Conservation (phyloP, 2,329 filamentous ascomycete species). For the Fusarium drepaniforme region DNA sequence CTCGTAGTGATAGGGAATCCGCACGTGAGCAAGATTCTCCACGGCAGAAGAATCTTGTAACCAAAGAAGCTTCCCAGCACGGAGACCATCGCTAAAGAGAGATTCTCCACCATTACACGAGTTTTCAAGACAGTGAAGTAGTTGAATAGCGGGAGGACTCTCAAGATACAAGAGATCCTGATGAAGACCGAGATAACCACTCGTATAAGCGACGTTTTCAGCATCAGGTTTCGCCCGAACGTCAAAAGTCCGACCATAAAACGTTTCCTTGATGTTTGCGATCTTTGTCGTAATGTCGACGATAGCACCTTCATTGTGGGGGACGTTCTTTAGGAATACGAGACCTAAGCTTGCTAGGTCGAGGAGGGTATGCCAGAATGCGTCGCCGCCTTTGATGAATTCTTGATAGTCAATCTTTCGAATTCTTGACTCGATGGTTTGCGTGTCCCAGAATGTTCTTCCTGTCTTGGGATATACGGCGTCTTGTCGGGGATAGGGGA, state of each 20-base stretch:
- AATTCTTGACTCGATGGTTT: slow-evolving; percentile 55
- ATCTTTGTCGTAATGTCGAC: slow-evolving; percentile 77
- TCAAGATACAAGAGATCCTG: slow-evolving; percentile 93
- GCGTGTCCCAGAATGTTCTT: slow-evolving; percentile 56
- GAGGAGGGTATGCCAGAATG: slow-evolving; percentile 71
- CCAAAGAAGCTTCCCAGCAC: slow-evolving; percentile 62
- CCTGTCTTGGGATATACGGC: slow-evolving; percentile 49
- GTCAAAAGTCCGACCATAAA: slow-evolving; percentile 93
- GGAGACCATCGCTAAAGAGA: slow-evolving; percentile 83
- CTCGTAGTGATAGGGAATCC: slow-evolving; percentile 76
- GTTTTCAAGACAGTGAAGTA: slow-evolving; percentile 91
- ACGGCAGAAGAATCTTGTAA: slow-evolving; percentile 42
- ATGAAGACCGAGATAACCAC: slow-evolving; percentile 84
- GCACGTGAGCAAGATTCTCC: slow-evolving; percentile 54
- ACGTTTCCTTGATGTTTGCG: slow-evolving; percentile 84
- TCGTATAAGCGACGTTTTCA: slow-evolving; percentile 94
- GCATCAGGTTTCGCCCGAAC: slow-evolving; percentile 83
- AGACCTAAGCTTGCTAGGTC: slow-evolving; percentile 77
- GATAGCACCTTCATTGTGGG: slow-evolving; percentile 74
- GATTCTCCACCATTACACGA: slow-evolving; percentile 85
- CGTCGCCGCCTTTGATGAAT: slow-evolving; percentile 72
- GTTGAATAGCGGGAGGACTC: slow-evolving; percentile 83
- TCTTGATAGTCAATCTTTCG: slow-evolving; percentile 75
- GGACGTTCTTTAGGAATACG: slow-evolving; percentile 81
- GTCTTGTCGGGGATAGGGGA: slow-evolving; percentile 41